phyloP scores from a whole-genome alignment of 257 asterid genomes.

The Solanum chiquidenum region DNA sequence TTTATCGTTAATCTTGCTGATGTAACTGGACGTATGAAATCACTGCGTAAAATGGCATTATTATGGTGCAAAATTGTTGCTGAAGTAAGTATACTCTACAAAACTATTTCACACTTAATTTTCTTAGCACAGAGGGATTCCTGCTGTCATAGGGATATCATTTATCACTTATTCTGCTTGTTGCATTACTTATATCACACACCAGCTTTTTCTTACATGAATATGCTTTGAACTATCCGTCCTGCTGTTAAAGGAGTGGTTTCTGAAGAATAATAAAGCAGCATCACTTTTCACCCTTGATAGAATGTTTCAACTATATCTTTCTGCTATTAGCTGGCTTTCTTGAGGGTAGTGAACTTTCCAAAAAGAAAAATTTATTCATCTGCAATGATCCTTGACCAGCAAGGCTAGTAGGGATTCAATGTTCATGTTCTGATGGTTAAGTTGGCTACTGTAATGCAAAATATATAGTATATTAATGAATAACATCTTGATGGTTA shows the following conservation, averaged over 20 bases:
- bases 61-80: slow-evolving; percentile 79
- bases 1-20: slow-evolving; percentile 79
- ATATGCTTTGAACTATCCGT: not conserved
- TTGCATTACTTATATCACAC: not conserved
- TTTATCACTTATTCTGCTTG: not conserved
- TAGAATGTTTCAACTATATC: not conserved
- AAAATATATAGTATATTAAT: not conserved
- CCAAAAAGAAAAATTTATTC: not conserved
- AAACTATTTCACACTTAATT: not conserved
- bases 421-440: not conserved
- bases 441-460: not conserved
- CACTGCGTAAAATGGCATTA: slow-evolving; percentile 74
- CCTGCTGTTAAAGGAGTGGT: not conserved
- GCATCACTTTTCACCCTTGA: not conserved
- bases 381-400: not conserved
- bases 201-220: not conserved
- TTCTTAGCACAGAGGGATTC: not conserved
- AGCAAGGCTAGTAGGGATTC: not conserved
- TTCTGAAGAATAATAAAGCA: not conserved
- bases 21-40: slow-evolving; percentile 85
- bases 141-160: not conserved
- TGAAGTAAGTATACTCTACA: slow-evolving; percentile 59
- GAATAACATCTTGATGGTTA: not conserved
- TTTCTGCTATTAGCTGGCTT: not conserved
- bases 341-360: not conserved